Base-by-base conservation (phyloP, 345 rosid genomes). In the Cardamine occulta region DNA sequence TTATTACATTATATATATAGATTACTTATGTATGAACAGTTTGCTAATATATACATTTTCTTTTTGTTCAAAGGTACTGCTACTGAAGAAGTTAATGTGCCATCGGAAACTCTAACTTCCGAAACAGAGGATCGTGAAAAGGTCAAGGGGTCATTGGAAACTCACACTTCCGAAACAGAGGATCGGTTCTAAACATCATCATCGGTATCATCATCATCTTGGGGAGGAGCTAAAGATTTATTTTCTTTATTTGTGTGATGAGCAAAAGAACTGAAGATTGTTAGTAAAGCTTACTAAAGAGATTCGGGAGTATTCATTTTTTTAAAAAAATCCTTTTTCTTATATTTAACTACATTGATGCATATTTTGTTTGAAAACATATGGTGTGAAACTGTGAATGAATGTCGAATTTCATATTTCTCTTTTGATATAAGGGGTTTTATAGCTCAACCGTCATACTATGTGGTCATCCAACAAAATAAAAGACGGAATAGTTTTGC, bases 51-150 rank as follows among this genome's bases (percentile, higher is more conserved):
- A 24, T 24, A 28, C 23, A 3, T 6, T 11, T 26, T 26, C 15
- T 23, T 55, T 45, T 34, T 34, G 47, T n/a, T 8, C 40, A 40
- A 26, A 73, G 11, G 32, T 12, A 28, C 13, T 12, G 29, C 4
- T 44, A 35, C 44, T 17, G 53, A 58, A 29, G 40, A 74, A 37
- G 10, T 28, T 1, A 58, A 67, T 7, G 62, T 0, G 4, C 26
- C 34, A 35, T 67, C 67, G 8, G 17, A 48, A 58, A 74, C 21
- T 37, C 44, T 48, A 53, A 48, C 35, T 26, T 57, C 61, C 6
- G 39, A 35, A 35, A 35, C 39, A 35, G 39, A 35, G 11, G 39
- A 2, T 35, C 39, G 3, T 35, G 39, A 35, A 35, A 34, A 34
- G 7, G 37, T 34, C 37, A 34, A 34, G 9, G 10, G 37, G 2